phyloP scores from a whole-genome alignment of 2,329 filamentous ascomycete genomes.

The Hypoxylon rubiginosum region DNA sequence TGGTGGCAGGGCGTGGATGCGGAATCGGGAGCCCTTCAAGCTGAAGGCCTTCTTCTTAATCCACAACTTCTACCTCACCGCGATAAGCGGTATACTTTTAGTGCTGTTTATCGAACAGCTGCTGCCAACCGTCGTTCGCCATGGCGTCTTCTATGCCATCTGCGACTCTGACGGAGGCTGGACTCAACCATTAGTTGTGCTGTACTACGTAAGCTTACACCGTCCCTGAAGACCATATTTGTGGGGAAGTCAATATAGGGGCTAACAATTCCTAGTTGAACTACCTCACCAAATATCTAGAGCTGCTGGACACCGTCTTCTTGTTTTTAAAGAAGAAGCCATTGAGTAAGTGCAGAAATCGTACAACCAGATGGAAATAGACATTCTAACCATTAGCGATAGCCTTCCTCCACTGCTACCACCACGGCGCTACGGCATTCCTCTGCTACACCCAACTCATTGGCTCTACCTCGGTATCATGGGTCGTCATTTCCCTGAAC shows the following conservation, averaged over 20 bases:
- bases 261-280: slow-evolving; percentile 78
- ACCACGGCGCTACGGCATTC: slow-evolving; percentile 95
- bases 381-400: slow-evolving; percentile 14
- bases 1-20: slow-evolving; percentile 92
- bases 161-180: slow-evolving; percentile 87
- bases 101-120: slow-evolving; percentile 92
- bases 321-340: slow-evolving; percentile 99
- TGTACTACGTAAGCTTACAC: slow-evolving; percentile 87
- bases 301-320: slow-evolving; percentile 95
- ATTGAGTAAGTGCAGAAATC: slow-evolving; percentile 71
- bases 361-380: neutral
- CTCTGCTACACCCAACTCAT: slow-evolving; percentile 98
- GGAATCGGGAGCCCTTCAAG: slow-evolving; percentile 85
- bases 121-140: slow-evolving; percentile 81
- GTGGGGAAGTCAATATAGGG: slow-evolving; percentile 6
- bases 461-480: slow-evolving; percentile 91
- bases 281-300: slow-evolving; percentile 98
- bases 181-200: slow-evolving; percentile 91
- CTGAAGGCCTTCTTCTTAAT: slow-evolving; percentile 91
- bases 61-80: slow-evolving; percentile 95
- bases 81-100: slow-evolving; percentile 84
- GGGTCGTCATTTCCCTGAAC: slow-evolving; percentile 95
- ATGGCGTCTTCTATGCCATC: slow-evolving; percentile 90
- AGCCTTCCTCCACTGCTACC: slow-evolving; percentile 98
- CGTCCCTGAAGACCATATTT: slow-evolving; percentile 8